Evolutionary conservation across 176 grass and related monocot species (phyloP).

Genomic region (Guadua angustifolia): DNA sequence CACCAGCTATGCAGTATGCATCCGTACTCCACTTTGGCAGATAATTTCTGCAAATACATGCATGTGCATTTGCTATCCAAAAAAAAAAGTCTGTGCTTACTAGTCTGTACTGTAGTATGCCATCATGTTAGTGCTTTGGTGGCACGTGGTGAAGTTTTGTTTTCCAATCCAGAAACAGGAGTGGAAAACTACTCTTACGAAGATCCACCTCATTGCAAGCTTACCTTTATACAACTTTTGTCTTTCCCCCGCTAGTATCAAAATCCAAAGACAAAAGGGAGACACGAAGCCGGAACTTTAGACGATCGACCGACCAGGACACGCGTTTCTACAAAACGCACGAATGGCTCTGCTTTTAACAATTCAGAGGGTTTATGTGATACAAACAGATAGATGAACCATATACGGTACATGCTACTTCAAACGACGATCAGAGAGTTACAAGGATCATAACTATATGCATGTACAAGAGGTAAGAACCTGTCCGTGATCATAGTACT

Average conservation of each 20-base stretch:
- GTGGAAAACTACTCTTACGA: background rate
- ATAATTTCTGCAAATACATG: background rate
- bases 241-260: background rate
- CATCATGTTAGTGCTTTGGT: background rate
- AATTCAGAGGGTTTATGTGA: background rate
- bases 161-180: background rate
- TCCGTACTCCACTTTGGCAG: conserved; percentile 7
- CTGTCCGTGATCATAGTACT: conserved; percentile 22
- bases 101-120: background rate
- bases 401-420: background rate
- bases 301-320: background rate
- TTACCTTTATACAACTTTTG: background rate
- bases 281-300: background rate
- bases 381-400: background rate
- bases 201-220: background rate
- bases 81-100: background rate
- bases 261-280: no score
- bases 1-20: background rate
- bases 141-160: background rate
- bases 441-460: conserved; percentile 8
- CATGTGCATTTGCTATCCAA: background rate
- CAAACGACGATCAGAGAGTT: background rate
- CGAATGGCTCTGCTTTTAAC: background rate
- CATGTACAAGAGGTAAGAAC: conserved; percentile 39
- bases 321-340: background rate